Percentiles rank a stretch among this genome's conserved stretches.
Evolutionary conservation across 176 grass and related monocot genomes (phyloP).

Genomic region (Tillandsia leiboldiana): DNA sequence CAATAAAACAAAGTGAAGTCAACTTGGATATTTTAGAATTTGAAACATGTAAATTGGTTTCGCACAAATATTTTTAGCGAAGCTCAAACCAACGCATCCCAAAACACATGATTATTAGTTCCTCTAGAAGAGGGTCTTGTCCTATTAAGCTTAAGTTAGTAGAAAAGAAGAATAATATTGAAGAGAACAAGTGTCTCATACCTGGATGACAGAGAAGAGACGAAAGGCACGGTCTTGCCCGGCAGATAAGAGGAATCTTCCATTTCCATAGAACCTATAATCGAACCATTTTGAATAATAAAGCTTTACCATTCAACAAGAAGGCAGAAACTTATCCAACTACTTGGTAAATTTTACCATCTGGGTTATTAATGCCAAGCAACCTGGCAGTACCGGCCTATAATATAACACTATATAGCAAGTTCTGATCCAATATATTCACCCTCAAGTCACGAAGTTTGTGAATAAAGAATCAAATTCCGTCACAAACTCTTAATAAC

Average conservation of each 20-base stretch:
- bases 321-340: background rate
- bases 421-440: background rate
- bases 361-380: background rate
- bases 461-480: background rate
- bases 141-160: background rate
- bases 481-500: background rate
- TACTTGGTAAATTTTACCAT: background rate
- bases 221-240: constrained; percentile 94
- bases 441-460: background rate
- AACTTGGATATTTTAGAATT: no score
- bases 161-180: constrained; percentile 11
- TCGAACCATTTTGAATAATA: constrained; percentile 2
- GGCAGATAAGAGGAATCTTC: constrained; percentile 88
- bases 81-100: no score
- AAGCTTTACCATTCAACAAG: background rate
- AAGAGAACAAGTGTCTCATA: constrained; percentile 28
- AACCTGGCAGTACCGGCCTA: background rate
- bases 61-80: no score
- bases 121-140: no score
- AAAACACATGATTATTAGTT: no score
- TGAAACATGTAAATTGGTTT: no score
- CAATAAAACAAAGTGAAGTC: no score
- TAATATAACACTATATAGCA: background rate
- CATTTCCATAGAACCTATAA: constrained; percentile 87
- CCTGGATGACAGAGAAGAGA: constrained; percentile 92